Evolutionary conservation across 768 basidiomycete species (phyloP), one percentile per base, ranked within the genome.

Genomic region (Calocybe cyanea): DNA sequence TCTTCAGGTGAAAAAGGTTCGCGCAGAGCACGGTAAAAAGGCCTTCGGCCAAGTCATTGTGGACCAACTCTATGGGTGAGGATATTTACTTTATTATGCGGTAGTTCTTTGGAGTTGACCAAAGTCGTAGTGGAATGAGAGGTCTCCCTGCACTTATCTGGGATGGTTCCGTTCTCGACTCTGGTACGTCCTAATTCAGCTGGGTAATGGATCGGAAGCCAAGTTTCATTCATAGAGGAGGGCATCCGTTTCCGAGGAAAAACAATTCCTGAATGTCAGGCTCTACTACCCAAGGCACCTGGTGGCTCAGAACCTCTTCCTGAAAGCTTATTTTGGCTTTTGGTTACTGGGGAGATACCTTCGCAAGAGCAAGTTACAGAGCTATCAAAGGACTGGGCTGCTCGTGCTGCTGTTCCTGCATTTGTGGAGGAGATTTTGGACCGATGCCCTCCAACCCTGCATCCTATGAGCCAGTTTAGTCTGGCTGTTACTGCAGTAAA

Each of bases 401-500:
- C 91, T 34, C 87, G 94, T 53, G 83, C 92, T 32, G 78, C 84
- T 37, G 81, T 98, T 52, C 93, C 94, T 36, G 85, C 87, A 50
- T 94, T 95, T 57, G 87, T 98, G n/a, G 93, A 97, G 68, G 93
- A 96, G 60, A 79, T 96, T 57, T 79, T 98, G 41, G 95, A 98
- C 73, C 71, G 92, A 65, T 92, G 89, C 69, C 89, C 89, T 15
- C 84, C 87, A 41, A 94, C 92, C 13, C 80, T 98, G 36, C 95
- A 98, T 67, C 95, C 95, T 53, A 98, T 98, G 95, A 92, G 88
- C 67, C 95, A 98, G 71, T 96, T 98, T 72, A 87, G 87, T 63
- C 73, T 96, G 62, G 94, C 94, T 48, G 91, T 95, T 56, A 97
- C 94, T 54, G 93, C 95, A 23, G 87, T 88, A 62, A 35, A 79